A percentile compares a stretch with the other conserved stretches of the same genome.
Conservation (phyloP, 306 rosid species). For the Sechiopsis laciniata region DNA sequence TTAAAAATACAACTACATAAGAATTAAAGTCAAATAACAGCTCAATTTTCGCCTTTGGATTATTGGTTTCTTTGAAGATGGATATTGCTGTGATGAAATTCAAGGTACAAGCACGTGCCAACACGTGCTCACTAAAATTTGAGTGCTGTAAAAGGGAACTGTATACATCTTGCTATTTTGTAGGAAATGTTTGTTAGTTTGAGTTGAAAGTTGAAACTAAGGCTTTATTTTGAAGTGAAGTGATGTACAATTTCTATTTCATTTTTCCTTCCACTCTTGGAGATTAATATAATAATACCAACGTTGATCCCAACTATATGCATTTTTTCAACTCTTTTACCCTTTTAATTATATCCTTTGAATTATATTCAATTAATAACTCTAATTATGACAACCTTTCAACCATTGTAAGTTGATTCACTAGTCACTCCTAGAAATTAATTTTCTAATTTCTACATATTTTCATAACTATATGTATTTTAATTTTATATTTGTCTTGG, state of each 20-base stretch:
- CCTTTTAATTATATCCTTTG: too few species aligned
- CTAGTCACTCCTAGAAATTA: too few species aligned
- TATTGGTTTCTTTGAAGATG: neutral
- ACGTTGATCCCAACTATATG: neutral
- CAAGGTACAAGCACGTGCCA: neutral
- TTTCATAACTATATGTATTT: too few species aligned
- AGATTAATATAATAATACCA: neutral
- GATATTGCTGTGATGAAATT: conserved; percentile 11
- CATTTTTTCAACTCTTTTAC: neutral
- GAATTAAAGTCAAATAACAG: neutral
- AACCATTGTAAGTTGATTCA: too few species aligned
- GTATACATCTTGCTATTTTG: neutral
- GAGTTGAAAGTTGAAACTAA: neutral
- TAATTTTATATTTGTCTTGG: too few species aligned
- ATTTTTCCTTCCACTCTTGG: neutral
- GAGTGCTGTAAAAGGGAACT: conserved; percentile 2
- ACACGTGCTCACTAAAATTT: neutral
- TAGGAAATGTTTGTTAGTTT: conserved; percentile 13
- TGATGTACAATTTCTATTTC: neutral
- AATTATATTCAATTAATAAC: neutral
- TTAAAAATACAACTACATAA: neutral
- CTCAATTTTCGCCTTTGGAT: neutral
- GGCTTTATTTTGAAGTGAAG: neutral
- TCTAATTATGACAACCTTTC: too few species aligned
- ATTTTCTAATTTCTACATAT: too few species aligned